Conservation (phyloP, 176 grass and related monocot species). For the Musa troglodytarum region DNA sequence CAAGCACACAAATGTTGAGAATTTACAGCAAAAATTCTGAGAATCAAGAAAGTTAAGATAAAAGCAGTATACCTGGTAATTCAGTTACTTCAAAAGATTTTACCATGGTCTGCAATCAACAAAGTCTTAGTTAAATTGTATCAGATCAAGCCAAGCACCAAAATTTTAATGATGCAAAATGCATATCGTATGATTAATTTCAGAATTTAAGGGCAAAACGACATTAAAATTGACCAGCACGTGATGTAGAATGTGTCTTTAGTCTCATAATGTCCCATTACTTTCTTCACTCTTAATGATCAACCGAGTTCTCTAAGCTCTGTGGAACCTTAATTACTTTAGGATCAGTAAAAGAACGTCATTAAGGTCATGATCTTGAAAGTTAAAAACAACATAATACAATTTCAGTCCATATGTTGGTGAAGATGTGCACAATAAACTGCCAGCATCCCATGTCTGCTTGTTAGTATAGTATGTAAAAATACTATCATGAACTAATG, state of each 20-base stretch:
- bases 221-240: background rate
- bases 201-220: background rate
- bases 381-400: background rate
- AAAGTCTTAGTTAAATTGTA: slow-evolving; percentile 19
- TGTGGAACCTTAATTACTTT: background rate
- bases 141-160: background rate
- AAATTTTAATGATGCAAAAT: background rate
- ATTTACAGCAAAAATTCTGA: background rate
- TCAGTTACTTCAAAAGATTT: slow-evolving; percentile 97
- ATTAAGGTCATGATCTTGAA: background rate
- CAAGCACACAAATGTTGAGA: slow-evolving; percentile 10
- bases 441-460: background rate
- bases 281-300: background rate
- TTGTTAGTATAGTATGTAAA: background rate
- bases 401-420: background rate
- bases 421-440: background rate
- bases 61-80: slow-evolving; percentile 51
- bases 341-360: background rate
- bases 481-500: background rate
- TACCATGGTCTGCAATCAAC: slow-evolving; percentile 75
- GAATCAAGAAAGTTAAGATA: background rate
- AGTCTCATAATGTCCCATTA: too few species aligned
- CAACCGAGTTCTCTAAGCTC: background rate
- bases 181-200: background rate
- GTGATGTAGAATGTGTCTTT: background rate